Evolutionary conservation across 306 rosid species (phyloP).

Genomic region (Pyrus pyrifolia): DNA sequence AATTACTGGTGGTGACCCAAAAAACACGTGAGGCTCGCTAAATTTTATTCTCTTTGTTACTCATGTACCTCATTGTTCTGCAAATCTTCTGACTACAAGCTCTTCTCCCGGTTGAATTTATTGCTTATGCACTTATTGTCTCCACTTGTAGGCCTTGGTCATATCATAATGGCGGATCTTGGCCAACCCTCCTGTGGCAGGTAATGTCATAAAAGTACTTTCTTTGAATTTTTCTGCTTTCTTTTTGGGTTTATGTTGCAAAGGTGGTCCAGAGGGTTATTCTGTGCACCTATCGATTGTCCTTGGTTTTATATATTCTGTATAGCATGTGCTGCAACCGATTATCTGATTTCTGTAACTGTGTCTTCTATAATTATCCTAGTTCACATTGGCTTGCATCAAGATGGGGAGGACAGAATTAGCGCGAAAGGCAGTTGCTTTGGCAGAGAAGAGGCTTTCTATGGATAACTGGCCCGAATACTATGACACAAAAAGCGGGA

Average conservation of each 20-base stretch:
- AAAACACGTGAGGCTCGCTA: slow-evolving; percentile 65
- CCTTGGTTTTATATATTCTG: background rate
- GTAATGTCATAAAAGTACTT: slow-evolving; percentile 19
- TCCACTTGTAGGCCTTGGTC: slow-evolving; percentile 77
- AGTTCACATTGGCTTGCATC: slow-evolving; percentile 88
- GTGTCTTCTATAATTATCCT: slow-evolving; percentile 4
- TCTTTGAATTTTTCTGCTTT: background rate
- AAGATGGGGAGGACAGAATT: slow-evolving; percentile 74
- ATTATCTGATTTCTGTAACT: background rate
- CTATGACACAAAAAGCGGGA: slow-evolving; percentile 65
- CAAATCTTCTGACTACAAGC: background rate
- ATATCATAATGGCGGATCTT: slow-evolving; percentile 89
- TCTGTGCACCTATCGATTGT: no score
- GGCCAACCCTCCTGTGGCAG: slow-evolving; percentile 96
- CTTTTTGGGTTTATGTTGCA: background rate
- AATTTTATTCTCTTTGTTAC: background rate
- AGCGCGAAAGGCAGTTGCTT: slow-evolving; percentile 56
- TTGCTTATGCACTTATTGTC: slow-evolving; percentile 8
- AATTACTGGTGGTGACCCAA: slow-evolving; percentile 90
- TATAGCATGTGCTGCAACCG: background rate
- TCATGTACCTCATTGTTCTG: background rate
- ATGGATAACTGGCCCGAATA: slow-evolving; percentile 77
- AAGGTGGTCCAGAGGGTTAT: slow-evolving; percentile 2
- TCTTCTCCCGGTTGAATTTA: background rate
- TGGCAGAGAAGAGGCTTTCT: slow-evolving; percentile 66